Evolutionary conservation across 23 red algal genomes (phyloP).

Genomic region (Gracilaria gracilis): DNA sequence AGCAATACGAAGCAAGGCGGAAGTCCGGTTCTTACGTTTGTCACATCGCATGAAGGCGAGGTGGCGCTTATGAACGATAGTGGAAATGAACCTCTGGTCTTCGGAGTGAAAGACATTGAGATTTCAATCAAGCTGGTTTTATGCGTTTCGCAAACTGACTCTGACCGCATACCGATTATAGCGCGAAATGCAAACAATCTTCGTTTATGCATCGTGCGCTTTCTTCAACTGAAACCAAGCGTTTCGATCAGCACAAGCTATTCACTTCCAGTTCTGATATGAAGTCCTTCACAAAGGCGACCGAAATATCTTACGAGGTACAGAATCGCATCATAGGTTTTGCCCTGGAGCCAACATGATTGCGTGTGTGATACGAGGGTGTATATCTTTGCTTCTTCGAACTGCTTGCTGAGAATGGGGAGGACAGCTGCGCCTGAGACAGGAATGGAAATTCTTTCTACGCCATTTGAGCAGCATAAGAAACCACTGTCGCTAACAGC

Average conservation of each 20-base stretch:
- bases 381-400: constrained; percentile 23
- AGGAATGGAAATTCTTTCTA: neutral
- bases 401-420: neutral
- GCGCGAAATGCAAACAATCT: neutral
- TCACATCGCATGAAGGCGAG: neutral
- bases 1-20: too few relatives aligned
- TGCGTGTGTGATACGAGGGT: neutral
- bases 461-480: neutral
- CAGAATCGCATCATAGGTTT: neutral
- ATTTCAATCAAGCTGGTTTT: neutral
- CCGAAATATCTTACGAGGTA: neutral
- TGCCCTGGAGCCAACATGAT: neutral
- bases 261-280: neutral
- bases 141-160: neutral
- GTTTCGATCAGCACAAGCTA: neutral
- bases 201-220: constrained; percentile 5
- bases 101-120: neutral
- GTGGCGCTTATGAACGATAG: neutral
- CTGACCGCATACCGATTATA: neutral
- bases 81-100: neutral
- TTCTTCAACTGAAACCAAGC: neutral
- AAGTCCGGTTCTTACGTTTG: neutral
- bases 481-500: neutral
- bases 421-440: neutral
- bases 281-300: neutral